Evolutionary conservation across 2,329 filamentous ascomycete species (phyloP), one percentile per base, ranked within the genome.

Genomic region (Microcyclospora pomicola): DNA sequence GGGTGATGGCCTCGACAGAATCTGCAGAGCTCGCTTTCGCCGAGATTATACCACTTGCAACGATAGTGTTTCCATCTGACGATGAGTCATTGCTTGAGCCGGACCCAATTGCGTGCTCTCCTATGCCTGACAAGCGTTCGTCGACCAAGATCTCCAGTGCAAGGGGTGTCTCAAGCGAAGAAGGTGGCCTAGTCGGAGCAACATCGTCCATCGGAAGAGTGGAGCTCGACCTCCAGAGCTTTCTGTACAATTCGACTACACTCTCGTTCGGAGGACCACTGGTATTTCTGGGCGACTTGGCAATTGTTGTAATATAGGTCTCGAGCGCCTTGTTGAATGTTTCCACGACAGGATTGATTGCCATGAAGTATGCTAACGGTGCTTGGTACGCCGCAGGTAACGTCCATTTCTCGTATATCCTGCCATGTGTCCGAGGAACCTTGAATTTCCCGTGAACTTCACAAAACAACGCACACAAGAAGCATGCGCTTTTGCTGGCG

Each of bases 401-500:
- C 15, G 34, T 24, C 24, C 19, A 36, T 30, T 30, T 36, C 27
- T 36, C 14, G 30, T 36, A 36, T 6, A 36, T 28, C 16, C 19
- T 36, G n/a, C 34, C 14, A 28, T 36, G 14, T 15, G 34, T 36
- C 28, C 34, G 34, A 24, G 24, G 34, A 9, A 36, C 27, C 12
- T 28, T 7, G 27, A 28, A 36, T 19, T 13, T 14, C 9, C 34
- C 14, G 28, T 35, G 15, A n/a, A 24, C 24, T 24, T 24, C 11
- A n/a, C 19, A 35, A 15, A 35, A 35, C 33, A 35, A 27, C 2
- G 19, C 13, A 35, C 15, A 35, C 10, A 35, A 15, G 15, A 24
- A 35, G 15, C 15, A 35, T 13, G 33, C 15, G 24, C 33, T 35
- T 19, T 35, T 35, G 33, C 33, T 35, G n/a, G 33, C 10, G 27